These are phyloP conservation scores for Theileria equi DNA, from an alignment of 169 alveolate genomes.

Conservation along the genomic window DNA sequence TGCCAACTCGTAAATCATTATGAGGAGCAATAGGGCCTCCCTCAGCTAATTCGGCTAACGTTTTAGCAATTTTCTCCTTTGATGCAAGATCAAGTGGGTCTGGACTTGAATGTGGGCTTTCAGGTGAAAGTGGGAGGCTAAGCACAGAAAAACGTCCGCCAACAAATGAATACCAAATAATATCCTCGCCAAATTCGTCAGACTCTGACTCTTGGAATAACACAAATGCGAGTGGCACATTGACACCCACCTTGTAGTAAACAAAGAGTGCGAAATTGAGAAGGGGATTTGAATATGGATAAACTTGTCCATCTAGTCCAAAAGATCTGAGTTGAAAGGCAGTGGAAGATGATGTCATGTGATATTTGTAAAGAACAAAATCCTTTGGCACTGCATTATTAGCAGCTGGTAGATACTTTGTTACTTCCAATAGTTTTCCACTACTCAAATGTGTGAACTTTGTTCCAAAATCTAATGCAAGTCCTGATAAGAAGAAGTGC, in stretches of 20 bases:
- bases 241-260: conserved; percentile 1
- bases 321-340: conserved; percentile 4
- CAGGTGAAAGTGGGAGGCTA: too few relatives aligned
- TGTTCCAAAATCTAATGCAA: not conserved
- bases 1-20: too few relatives aligned
- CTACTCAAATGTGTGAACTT: conserved; percentile 13
- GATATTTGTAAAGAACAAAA: conserved; percentile 10
- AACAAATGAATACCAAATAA: too few relatives aligned
- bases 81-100: too few relatives aligned
- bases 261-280: not conserved
- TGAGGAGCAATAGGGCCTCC: too few relatives aligned
- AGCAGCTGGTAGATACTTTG: not conserved
- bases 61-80: too few relatives aligned
- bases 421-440: not conserved
- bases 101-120: too few relatives aligned
- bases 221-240: conserved; percentile 2
- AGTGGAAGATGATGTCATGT: conserved; percentile 5
- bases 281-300: not conserved
- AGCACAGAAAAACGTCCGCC: too few relatives aligned
- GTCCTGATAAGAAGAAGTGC: not conserved
- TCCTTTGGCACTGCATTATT: conserved; percentile 9
- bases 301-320: not conserved
- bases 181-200: too few relatives aligned
- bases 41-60: too few relatives aligned
- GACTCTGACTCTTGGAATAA: not conserved